A percentile compares a stretch with the other conserved stretches of the same genome.
phyloP scores from a whole-genome alignment of 139 green algal species.

The Auxenochlorella pyrenoidosa region DNA sequence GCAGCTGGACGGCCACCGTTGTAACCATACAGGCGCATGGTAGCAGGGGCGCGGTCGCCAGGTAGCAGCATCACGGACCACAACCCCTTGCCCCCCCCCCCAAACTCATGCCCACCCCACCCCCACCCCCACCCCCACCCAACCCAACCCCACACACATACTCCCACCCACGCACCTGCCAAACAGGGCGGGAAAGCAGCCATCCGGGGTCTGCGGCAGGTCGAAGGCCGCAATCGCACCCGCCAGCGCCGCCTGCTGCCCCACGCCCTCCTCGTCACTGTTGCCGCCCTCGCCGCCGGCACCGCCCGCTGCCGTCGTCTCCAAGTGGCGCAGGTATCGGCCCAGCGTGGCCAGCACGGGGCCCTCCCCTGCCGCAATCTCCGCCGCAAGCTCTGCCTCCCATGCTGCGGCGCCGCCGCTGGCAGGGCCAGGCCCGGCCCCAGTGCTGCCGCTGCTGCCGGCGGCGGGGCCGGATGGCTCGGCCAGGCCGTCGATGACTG shows the following conservation, averaged over 20 bases:
- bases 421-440: no score
- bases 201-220: slow-evolving; percentile 47
- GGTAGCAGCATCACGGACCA: no score
- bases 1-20: not conserved
- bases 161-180: no score
- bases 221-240: slow-evolving; percentile 21
- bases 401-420: not conserved
- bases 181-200: slow-evolving; percentile 74
- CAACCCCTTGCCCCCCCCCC: no score
- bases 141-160: no score
- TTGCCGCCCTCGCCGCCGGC: not conserved
- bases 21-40: no score
- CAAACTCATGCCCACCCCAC: not conserved
- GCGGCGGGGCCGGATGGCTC: no score
- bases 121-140: no score
- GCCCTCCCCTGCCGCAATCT: slow-evolving; percentile 40
- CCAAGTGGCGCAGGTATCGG: slow-evolving; percentile 31
- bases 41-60: no score
- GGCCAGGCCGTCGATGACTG: not conserved
- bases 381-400: slow-evolving; percentile 18
- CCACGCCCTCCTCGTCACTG: not conserved
- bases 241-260: slow-evolving; percentile 6
- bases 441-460: not conserved
- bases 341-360: slow-evolving; percentile 18
- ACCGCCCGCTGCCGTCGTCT: not conserved